These are phyloP conservation scores for Colletotrichum sp. DNA, from an alignment of 2,329 filamentous ascomycete genomes.

Conservation along the genomic window DNA sequence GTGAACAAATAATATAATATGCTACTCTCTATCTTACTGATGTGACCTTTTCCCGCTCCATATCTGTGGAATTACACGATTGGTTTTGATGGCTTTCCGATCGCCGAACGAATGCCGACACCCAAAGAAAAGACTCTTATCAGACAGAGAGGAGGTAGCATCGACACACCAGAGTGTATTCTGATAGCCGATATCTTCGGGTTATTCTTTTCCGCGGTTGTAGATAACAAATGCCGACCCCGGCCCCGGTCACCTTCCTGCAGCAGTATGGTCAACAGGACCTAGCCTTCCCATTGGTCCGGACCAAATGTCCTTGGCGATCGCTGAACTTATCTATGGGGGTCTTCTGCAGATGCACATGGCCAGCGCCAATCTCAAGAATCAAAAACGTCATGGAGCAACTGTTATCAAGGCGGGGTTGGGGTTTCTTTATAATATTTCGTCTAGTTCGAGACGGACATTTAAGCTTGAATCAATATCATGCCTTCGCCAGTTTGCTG, in stretches of 20 bases:
- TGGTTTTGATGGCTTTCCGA: background rate
- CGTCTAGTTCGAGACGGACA: background rate
- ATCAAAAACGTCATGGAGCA: background rate
- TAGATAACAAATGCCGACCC: constrained; percentile 12
- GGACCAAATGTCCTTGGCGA: background rate
- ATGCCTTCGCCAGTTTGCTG: background rate
- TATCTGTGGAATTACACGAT: background rate
- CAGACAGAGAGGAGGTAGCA: background rate
- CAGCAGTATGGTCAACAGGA: background rate
- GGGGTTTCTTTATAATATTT: background rate
- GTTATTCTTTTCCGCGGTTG: background rate
- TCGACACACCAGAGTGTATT: background rate
- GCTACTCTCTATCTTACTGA: background rate
- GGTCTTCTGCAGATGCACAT: background rate
- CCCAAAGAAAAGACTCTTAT: background rate
- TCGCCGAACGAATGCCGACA: background rate
- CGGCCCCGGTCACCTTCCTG: constrained; percentile 1
- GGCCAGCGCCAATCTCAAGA: background rate
- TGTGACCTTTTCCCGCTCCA: background rate
- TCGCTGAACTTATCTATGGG: background rate
- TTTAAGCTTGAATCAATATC: background rate
- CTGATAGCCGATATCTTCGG: background rate
- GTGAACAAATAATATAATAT: background rate
- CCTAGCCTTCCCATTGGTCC: background rate
- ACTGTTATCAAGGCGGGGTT: background rate